Percentiles rank a stretch among this genome's conserved stretches.
Conservation (phyloP, 495 filamentous ascomycete species). For the Penicillium herquei region DNA sequence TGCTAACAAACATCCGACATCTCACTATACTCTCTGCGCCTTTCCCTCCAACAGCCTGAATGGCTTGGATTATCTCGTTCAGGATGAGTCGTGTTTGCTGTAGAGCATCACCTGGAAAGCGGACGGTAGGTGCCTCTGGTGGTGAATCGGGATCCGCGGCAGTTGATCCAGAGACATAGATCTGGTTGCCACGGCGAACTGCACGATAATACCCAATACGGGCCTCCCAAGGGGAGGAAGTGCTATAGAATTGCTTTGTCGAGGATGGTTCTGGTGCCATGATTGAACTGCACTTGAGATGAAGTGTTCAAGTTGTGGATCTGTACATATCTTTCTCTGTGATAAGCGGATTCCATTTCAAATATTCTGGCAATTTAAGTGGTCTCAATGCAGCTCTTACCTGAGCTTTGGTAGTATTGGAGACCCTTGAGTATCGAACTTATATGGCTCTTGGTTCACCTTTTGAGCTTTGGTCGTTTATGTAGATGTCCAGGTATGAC, state of each 20-base stretch:
- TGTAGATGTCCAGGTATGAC: too few species aligned
- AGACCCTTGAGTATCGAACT: too few species aligned
- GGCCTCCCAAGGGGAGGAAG: slow-evolving; percentile 43
- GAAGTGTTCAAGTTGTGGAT: too few species aligned
- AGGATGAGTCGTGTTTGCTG: slow-evolving; percentile 40
- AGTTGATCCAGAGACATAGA: slow-evolving; percentile 50
- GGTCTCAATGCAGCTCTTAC: too few species aligned
- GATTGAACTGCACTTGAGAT: too few species aligned
- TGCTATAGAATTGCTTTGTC: slow-evolving; percentile 17
- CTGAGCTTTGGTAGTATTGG: too few species aligned
- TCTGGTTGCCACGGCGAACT: slow-evolving; percentile 38
- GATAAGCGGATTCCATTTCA: too few species aligned
- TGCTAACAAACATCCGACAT: slow-evolving; percentile 41
- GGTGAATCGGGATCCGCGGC: slow-evolving; percentile 37
- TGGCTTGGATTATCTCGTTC: slow-evolving; percentile 38
- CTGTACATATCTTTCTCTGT: neutral
- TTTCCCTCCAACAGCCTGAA: slow-evolving; percentile 39
- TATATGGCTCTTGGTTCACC: too few species aligned
- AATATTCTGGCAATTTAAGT: too few species aligned
- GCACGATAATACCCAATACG: slow-evolving; percentile 48
- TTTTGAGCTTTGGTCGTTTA: too few species aligned
- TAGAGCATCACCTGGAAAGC: slow-evolving; percentile 38
- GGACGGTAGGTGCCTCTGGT: slow-evolving; percentile 30
- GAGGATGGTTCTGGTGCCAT: neutral
- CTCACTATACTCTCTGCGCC: slow-evolving; percentile 38